Conservation (phyloP, 2,329 filamentous ascomycete genomes). For the Amphichorda felina region DNA sequence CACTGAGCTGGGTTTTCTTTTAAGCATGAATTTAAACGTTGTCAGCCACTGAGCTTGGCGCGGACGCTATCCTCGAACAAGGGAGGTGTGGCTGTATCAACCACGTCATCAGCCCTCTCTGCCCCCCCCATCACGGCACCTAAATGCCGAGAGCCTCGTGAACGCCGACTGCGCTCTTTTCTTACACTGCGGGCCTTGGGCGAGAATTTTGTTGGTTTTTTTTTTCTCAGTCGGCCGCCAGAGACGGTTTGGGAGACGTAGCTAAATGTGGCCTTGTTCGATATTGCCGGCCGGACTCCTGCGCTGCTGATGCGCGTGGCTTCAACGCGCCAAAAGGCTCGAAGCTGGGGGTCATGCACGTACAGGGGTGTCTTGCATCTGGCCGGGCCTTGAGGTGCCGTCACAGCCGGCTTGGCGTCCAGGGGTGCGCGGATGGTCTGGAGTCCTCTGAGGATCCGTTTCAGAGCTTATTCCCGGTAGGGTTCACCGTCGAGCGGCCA, state of each 20-base stretch:
- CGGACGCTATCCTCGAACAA: conserved; percentile 6
- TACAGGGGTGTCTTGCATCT: conserved; percentile 8
- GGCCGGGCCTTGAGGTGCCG: conserved; percentile 23
- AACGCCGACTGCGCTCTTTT: not conserved
- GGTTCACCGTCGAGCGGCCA: too few relatives aligned
- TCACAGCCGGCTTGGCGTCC: conserved; percentile 24
- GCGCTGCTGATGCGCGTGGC: not conserved
- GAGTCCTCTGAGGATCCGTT: not conserved
- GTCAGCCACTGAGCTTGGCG: conserved; percentile 31
- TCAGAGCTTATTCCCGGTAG: not conserved
- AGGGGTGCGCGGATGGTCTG: conserved; percentile 1
- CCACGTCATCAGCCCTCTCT: not conserved
- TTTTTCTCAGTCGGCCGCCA: too few relatives aligned
- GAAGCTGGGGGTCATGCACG: conserved; percentile 8
- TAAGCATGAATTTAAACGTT: conserved; percentile 41
- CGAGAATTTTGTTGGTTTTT: too few relatives aligned
- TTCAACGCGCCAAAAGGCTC: conserved; percentile 4
- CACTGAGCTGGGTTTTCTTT: conserved; percentile 20
- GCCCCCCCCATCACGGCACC: not conserved
- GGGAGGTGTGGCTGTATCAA: not conserved
- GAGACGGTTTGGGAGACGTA: too few relatives aligned
- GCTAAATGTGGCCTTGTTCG: too few relatives aligned
- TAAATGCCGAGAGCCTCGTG: not conserved
- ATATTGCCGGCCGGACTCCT: too few relatives aligned
- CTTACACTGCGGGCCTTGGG: too few relatives aligned